Conservation (phyloP, 2,329 filamentous ascomycete genomes). For the Neophaeococcomyces mojaviensis region DNA sequence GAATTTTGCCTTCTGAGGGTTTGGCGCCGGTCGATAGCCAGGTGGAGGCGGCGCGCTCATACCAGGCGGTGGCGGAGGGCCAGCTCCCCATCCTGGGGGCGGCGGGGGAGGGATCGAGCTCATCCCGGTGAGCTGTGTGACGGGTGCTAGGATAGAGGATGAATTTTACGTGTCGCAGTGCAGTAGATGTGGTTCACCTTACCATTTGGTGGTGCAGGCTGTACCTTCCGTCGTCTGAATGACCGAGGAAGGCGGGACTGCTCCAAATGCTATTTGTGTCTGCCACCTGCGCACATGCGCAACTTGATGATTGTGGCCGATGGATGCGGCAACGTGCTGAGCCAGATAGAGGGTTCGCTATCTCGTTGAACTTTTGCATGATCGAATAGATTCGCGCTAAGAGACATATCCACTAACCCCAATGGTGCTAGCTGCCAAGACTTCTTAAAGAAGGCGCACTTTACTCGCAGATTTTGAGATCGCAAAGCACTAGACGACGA, state of each 20-base stretch:
- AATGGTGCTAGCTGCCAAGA: too few relatives aligned
- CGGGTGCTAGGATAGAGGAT: constrained; percentile 15
- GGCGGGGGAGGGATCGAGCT: constrained; percentile 57
- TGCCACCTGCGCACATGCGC: background rate
- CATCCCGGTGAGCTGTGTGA: constrained; percentile 36
- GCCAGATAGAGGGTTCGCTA: too few relatives aligned
- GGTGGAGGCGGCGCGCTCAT: constrained; percentile 66
- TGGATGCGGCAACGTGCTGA: too few relatives aligned
- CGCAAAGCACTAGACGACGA: constrained; percentile 11
- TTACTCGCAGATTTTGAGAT: constrained; percentile 6
- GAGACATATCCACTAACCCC: background rate
- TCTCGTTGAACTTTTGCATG: constrained; percentile 1
- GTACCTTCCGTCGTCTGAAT: background rate
- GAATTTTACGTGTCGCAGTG: constrained; percentile 13
- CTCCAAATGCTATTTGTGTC: background rate
- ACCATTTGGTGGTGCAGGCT: constrained; percentile 15
- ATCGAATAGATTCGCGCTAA: constrained; percentile 3
- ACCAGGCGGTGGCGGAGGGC: constrained; percentile 45
- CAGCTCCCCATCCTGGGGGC: constrained; percentile 58
- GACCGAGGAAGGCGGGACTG: background rate
- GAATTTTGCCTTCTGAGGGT: constrained; percentile 86
- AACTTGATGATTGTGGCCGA: too few relatives aligned
- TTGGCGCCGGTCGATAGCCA: constrained; percentile 70
- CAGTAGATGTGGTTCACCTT: constrained; percentile 15
- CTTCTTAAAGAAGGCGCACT: background rate